These are phyloP conservation scores for Pseudogymnoascus sp. DNA, from an alignment of 2,329 filamentous ascomycete species.

Conservation along the genomic window DNA sequence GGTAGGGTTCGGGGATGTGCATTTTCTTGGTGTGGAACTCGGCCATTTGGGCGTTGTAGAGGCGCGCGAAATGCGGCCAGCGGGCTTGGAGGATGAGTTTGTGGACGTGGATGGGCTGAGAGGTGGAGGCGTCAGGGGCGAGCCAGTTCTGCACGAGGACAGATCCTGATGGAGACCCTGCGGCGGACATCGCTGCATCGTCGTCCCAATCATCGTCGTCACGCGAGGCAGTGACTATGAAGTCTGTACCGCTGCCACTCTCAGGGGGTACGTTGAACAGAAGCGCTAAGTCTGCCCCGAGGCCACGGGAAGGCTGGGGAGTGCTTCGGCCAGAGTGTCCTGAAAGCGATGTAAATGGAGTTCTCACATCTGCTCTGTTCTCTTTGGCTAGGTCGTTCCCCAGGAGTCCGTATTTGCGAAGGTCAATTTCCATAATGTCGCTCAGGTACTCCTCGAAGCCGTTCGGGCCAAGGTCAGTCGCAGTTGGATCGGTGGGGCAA, in stretches of 20 bases:
- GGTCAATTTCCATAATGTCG: slow-evolving; percentile 88
- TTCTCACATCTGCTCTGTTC: slow-evolving; percentile 18
- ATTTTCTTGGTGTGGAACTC: slow-evolving; percentile 96
- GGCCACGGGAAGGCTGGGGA: slow-evolving; percentile 54
- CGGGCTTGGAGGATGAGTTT: slow-evolving; percentile 88
- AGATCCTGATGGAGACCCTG: background rate
- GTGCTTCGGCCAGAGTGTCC: slow-evolving; percentile 18
- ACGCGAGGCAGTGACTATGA: slow-evolving; percentile 80
- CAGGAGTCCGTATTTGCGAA: slow-evolving; percentile 83
- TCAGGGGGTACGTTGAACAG: slow-evolving; percentile 85
- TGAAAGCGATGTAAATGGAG: slow-evolving; percentile 24
- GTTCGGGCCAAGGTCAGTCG: slow-evolving; percentile 58
- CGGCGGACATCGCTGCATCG: slow-evolving; percentile 46
- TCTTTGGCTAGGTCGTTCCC: slow-evolving; percentile 58
- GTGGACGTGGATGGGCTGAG: slow-evolving; percentile 85
- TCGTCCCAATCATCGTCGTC: slow-evolving; percentile 63
- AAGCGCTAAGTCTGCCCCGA: slow-evolving; percentile 77
- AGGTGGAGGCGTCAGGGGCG: slow-evolving; percentile 56
- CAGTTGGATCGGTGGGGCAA: slow-evolving; percentile 66
- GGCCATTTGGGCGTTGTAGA: slow-evolving; percentile 91
- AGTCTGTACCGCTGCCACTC: slow-evolving; percentile 79
- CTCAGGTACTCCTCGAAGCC: slow-evolving; percentile 86
- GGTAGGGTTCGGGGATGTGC: slow-evolving; percentile 95
- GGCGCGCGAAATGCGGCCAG: slow-evolving; percentile 90
- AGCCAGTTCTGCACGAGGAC: slow-evolving; percentile 42